A percentile compares a stretch with the other conserved stretches of the same genome.
Evolutionary conservation across 1,284 basidiomycete species (phyloP).

Genomic region (Anthracocystis walkeri): DNA sequence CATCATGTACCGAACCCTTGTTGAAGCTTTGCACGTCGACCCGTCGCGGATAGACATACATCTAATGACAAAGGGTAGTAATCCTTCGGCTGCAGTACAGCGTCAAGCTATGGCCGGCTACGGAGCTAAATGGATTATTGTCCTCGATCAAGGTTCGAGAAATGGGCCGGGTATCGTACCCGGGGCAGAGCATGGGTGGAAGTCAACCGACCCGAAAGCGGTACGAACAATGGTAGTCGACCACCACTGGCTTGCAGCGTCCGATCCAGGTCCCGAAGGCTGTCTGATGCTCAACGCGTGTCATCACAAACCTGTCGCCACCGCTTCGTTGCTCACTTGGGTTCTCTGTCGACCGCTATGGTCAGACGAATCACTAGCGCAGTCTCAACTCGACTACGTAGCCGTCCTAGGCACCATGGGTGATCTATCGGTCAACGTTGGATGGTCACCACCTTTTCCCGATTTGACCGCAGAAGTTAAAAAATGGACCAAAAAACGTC

Average conservation of each 20-base stretch:
- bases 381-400: conserved; percentile 50
- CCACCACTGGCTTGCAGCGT: conserved; percentile 47
- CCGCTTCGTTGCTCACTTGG: conserved; percentile 52
- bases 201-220: conserved; percentile 14
- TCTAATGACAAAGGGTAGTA: conserved; percentile 53
- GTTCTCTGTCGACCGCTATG: conserved; percentile 51
- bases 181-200: conserved; percentile 53
- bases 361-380: conserved; percentile 17
- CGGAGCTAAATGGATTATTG: conserved; percentile 48
- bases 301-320: conserved; percentile 49
- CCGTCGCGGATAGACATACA: conserved; percentile 42
- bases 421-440: conserved; percentile 51
- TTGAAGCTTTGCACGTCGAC: conserved; percentile 30
- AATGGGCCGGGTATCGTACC: conserved; percentile 42
- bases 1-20: conserved; percentile 55
- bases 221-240: conserved; percentile 53
- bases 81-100: conserved; percentile 33
- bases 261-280: conserved; percentile 41
- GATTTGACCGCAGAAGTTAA: conserved; percentile 50
- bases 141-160: conserved; percentile 61
- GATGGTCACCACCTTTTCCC: conserved; percentile 57
- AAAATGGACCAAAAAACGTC: conserved; percentile 54
- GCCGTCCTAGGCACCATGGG: conserved; percentile 58
- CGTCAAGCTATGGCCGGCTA: conserved; percentile 34
- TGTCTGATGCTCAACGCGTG: conserved; percentile 57